phyloP scores from a whole-genome alignment of 371 early-diverging fungal genomes.

The Mortierella sp. region DNA sequence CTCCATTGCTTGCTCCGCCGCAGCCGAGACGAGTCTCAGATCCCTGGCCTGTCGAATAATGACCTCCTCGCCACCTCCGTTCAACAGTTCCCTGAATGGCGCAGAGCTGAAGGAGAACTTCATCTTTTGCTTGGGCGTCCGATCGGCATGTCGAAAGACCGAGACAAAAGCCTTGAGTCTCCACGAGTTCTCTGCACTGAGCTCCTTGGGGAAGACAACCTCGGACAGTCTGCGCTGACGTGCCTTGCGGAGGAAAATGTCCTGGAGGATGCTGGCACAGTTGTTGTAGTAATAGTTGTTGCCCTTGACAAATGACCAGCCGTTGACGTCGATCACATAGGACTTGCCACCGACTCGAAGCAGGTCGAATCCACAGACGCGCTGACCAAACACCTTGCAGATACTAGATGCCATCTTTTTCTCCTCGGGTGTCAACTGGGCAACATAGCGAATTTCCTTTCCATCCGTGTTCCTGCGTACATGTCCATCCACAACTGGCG shows the following conservation, averaged over 20 bases:
- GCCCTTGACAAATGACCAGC: slow-evolving; percentile 99
- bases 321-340: slow-evolving; percentile 99
- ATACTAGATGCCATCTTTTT: slow-evolving; percentile 86
- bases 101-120: slow-evolving; percentile 81
- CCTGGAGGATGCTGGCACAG: slow-evolving; percentile 83
- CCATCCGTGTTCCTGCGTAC: slow-evolving; percentile 97
- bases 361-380: slow-evolving; percentile 97
- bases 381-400: slow-evolving; percentile 82
- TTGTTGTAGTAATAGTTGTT: slow-evolving; percentile 94
- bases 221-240: slow-evolving; percentile 64
- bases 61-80: slow-evolving; percentile 81
- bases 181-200: slow-evolving; percentile 90
- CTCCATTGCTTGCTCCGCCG: slow-evolving; percentile 73
- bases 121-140: slow-evolving; percentile 98
- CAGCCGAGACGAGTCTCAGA: slow-evolving; percentile 74
- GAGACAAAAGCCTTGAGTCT: slow-evolving; percentile 92
- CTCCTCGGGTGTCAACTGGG: slow-evolving; percentile 87
- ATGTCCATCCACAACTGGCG: slow-evolving; percentile 98
- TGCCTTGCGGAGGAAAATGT: slow-evolving; percentile 75
- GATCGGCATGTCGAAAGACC: slow-evolving; percentile 95
- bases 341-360: slow-evolving; percentile 88
- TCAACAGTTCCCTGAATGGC: slow-evolving; percentile 78
- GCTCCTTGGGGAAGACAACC: slow-evolving; percentile 71
- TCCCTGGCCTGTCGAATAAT: slow-evolving; percentile 84
- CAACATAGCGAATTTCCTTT: slow-evolving; percentile 96